Percentiles rank a stretch among this genome's conserved stretches.
These are phyloP conservation scores for Phanerochaete sordida DNA, from an alignment of 768 basidiomycete genomes.

Conservation along the genomic window DNA sequence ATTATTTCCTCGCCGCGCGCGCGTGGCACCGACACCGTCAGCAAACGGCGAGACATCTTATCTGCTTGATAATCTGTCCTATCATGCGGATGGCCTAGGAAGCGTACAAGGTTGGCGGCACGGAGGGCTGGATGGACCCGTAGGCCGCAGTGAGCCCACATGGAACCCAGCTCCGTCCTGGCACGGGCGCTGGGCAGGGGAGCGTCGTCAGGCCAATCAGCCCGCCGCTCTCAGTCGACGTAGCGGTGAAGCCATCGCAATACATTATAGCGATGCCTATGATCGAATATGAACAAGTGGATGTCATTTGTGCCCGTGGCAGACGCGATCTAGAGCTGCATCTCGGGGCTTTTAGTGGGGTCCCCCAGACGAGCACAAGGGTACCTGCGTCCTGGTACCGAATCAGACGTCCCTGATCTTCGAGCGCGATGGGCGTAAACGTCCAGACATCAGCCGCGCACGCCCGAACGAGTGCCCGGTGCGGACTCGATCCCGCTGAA, in stretches of 20 bases:
- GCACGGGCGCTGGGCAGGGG: neutral
- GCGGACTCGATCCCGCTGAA: neutral
- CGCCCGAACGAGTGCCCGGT: neutral
- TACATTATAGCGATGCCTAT: neutral
- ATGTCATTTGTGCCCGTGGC: neutral
- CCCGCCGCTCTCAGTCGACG: neutral
- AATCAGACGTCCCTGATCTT: constrained; percentile 6
- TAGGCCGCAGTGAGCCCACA: neutral
- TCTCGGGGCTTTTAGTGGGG: neutral
- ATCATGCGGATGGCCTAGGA: neutral
- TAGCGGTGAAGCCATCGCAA: neutral
- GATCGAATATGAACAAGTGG: neutral
- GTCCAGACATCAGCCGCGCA: neutral
- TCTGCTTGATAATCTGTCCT: neutral
- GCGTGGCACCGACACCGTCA: neutral
- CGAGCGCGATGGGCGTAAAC: neutral
- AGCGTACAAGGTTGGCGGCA: neutral
- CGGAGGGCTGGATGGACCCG: neutral
- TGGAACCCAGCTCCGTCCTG: neutral
- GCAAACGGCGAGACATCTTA: neutral
- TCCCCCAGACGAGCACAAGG: neutral
- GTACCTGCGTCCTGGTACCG: neutral
- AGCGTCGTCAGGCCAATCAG: neutral
- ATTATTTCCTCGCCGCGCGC: neutral
- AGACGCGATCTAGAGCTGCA: neutral